Conservation (phyloP, 805 yeast genomes). For the Hanseniaspora jakobsenii region DNA sequence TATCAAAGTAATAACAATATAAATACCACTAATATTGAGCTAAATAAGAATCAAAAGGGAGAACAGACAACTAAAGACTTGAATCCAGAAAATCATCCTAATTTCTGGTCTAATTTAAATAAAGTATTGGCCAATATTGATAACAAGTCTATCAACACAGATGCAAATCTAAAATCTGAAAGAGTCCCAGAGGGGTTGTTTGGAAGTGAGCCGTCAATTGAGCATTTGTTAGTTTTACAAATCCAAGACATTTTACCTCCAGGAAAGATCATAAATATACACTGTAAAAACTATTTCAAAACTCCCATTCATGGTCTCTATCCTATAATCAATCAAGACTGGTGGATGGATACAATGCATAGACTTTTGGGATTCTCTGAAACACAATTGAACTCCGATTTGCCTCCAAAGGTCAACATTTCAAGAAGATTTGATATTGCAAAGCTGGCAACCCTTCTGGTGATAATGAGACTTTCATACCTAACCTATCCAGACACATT, state of each 20-base stretch:
- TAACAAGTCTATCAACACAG: constrained; percentile 15
- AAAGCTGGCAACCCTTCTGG: constrained; percentile 34
- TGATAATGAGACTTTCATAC: constrained; percentile 35
- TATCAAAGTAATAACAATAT: too few species aligned
- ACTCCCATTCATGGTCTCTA: constrained; percentile 35
- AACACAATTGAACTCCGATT: constrained; percentile 26
- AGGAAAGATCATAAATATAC: constrained; percentile 35
- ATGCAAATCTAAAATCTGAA: constrained; percentile 2
- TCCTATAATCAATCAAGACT: constrained; percentile 36
- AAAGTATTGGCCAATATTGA: constrained; percentile 16
- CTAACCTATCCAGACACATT: constrained; percentile 30
- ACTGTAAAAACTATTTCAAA: constrained; percentile 34
- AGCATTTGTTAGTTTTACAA: constrained; percentile 15
- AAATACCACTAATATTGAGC: too few species aligned
- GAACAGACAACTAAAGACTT: too few species aligned
- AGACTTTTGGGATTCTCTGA: constrained; percentile 15
- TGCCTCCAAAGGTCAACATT: constrained; percentile 27
- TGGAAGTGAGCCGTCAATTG: constrained; percentile 11
- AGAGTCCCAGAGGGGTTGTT: constrained; percentile 17
- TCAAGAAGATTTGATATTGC: constrained; percentile 40
- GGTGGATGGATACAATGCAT: constrained; percentile 27
- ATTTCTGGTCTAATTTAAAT: constrained; percentile 18
- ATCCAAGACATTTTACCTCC: constrained; percentile 35
- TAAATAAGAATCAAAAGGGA: too few species aligned
- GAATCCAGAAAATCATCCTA: constrained; percentile 15